Percentiles rank a stretch among this genome's conserved stretches.
These are phyloP conservation scores for Cylindrotheca closterium DNA, from an alignment of 108 stramenopile species.

Conservation along the genomic window DNA sequence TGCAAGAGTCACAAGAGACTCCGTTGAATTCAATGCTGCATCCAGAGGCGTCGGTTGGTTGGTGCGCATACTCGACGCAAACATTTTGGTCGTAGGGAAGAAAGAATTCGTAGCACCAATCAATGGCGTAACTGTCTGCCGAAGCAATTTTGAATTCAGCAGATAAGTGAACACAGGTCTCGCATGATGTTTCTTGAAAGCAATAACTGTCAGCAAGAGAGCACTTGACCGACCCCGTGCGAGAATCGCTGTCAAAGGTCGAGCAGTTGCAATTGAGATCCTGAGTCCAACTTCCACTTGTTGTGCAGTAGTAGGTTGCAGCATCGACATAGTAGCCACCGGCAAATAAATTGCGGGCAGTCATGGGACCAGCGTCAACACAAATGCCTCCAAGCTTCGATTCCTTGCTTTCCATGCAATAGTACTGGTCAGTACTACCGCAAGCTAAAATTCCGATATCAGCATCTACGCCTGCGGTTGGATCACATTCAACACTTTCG, in stretches of 20 bases:
- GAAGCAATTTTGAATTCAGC: neutral
- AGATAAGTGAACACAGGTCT: neutral
- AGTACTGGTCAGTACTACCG: slow-evolving; percentile 6
- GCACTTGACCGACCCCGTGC: neutral
- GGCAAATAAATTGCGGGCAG: neutral
- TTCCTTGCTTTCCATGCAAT: slow-evolving; percentile 3
- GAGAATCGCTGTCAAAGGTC: neutral
- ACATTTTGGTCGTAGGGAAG: neutral
- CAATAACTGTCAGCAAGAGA: neutral
- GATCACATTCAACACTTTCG: slow-evolving; percentile 11
- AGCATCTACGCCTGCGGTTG: neutral
- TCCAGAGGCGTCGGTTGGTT: neutral
- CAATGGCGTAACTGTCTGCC: neutral
- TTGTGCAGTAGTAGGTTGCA: neutral
- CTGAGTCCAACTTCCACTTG: neutral
- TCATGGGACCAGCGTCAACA: neutral
- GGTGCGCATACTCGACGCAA: neutral
- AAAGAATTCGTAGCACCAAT: slow-evolving; percentile 6
- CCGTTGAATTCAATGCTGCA: slow-evolving; percentile 7
- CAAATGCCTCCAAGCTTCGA: slow-evolving; percentile 15
- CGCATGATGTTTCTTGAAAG: neutral
- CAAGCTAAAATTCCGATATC: slow-evolving; percentile 18
- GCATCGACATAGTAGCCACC: neutral
- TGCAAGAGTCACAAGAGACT: neutral
- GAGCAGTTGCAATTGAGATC: neutral